Conservation (phyloP, 2,329 filamentous ascomycete species). For the Aspergillus sp. region DNA sequence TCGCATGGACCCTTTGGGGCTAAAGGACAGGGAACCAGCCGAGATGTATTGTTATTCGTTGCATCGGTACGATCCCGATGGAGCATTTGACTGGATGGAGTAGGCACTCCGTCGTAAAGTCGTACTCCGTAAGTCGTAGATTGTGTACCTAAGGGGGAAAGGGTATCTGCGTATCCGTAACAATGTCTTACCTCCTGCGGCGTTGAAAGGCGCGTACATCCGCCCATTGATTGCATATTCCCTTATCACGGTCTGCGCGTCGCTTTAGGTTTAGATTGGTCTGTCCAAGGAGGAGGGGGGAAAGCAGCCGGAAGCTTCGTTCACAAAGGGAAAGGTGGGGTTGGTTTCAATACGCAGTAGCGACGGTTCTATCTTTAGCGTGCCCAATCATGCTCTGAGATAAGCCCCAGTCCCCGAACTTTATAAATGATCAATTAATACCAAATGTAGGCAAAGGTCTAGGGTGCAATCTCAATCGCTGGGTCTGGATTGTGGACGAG, state of each 20-base stretch:
- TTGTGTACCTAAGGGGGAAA: too few relatives aligned
- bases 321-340: slow-evolving; percentile 13
- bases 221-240: neutral
- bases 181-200: neutral
- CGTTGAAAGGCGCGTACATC: neutral
- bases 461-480: neutral
- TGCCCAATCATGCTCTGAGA: slow-evolving; percentile 7
- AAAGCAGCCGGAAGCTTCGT: neutral
- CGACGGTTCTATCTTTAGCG: slow-evolving; percentile 27
- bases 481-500: neutral
- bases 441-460: neutral
- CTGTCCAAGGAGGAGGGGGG: neutral
- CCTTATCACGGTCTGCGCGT: neutral
- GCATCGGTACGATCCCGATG: too few relatives aligned
- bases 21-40: neutral
- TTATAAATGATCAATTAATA: slow-evolving; percentile 2
- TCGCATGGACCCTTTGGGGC: neutral
- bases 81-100: too few relatives aligned
- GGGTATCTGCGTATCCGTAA: neutral
- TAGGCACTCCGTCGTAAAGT: too few relatives aligned
- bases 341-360: neutral
- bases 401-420: neutral
- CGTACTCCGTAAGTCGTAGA: too few relatives aligned
- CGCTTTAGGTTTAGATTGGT: neutral
- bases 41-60: neutral